Percentiles rank a stretch among this genome's conserved stretches.
Conservation (phyloP, 108 stramenopile genomes). For the Discostella pseudostelligera region DNA sequence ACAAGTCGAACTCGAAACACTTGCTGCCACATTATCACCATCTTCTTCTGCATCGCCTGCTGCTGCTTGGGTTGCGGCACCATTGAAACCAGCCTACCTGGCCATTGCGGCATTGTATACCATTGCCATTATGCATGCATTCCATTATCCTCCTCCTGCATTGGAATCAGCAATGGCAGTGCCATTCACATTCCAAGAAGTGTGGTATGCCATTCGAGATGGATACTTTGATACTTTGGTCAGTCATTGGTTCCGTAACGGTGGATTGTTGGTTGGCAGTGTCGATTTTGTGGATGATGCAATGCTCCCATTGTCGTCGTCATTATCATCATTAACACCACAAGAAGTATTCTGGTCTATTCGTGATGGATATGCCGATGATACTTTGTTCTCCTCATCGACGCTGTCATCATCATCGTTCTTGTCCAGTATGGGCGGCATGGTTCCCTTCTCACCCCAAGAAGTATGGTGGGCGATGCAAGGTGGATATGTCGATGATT, state of each 20-base stretch:
- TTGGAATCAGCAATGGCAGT: slow-evolving; percentile 3
- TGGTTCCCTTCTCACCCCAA: slow-evolving; percentile 37
- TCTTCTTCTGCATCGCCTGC: too few relatives aligned
- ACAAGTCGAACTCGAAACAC: slow-evolving; percentile 44
- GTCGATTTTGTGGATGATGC: slow-evolving; percentile 11
- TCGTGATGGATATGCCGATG: slow-evolving; percentile 45
- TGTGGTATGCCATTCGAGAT: slow-evolving; percentile 50
- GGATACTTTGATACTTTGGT: slow-evolving; percentile 44
- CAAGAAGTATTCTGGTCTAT: slow-evolving; percentile 53
- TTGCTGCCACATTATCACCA: slow-evolving; percentile 26
- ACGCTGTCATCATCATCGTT: neutral
- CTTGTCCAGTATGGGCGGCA: neutral
- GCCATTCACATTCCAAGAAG: slow-evolving; percentile 46
- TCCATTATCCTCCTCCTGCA: slow-evolving; percentile 14
- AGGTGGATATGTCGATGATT: slow-evolving; percentile 44
- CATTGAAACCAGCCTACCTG: slow-evolving; percentile 40
- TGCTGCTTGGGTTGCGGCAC: neutral
- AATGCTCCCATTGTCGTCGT: neutral
- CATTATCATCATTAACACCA: neutral
- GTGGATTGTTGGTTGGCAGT: slow-evolving; percentile 34
- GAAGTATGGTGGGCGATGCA: slow-evolving; percentile 52
- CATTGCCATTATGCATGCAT: neutral
- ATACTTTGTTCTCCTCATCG: slow-evolving; percentile 15
- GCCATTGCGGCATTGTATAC: slow-evolving; percentile 43
- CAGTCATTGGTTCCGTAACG: slow-evolving; percentile 45